Evolutionary conservation across 371 early-diverging fungal genomes (phyloP).

Genomic region (Zancudomyces culisetae): DNA sequence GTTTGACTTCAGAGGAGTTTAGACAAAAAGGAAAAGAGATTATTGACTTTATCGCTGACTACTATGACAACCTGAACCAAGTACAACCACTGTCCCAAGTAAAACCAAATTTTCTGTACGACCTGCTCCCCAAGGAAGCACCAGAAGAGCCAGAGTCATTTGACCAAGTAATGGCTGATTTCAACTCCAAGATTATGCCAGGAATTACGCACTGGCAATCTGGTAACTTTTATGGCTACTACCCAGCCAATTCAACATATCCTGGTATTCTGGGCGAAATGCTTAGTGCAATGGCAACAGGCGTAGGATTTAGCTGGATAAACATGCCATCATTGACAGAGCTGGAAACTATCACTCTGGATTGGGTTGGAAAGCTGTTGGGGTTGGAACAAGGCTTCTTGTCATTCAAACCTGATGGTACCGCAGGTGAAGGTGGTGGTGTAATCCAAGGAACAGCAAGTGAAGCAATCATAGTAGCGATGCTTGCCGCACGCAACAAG

Average conservation of each 20-base stretch:
- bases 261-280: conserved; percentile 37
- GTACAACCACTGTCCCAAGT: conserved; percentile 26
- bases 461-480: conserved; percentile 31
- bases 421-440: conserved; percentile 30
- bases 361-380: conserved; percentile 38
- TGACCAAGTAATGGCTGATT: conserved; percentile 25
- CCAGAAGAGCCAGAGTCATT: conserved; percentile 34
- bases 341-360: conserved; percentile 33
- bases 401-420: conserved; percentile 14
- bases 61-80: conserved; percentile 27
- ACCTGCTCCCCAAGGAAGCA: conserved; percentile 28
- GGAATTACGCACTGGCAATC: conserved; percentile 40
- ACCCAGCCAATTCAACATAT: conserved; percentile 27
- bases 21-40: conserved; percentile 31
- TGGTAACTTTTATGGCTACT: conserved; percentile 34
- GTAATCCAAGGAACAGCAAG: conserved; percentile 38
- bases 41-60: conserved; percentile 31
- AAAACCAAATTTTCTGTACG: conserved; percentile 28
- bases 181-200: conserved; percentile 31
- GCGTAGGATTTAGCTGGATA: conserved; percentile 33
- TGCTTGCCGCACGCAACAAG: conserved; percentile 33
- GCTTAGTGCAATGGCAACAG: conserved; percentile 31
- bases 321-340: conserved; percentile 35
- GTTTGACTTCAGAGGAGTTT: conserved; percentile 18
- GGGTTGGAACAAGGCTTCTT: conserved; percentile 26